phyloP scores from a whole-genome alignment of 768 basidiomycete species.

The Mycena galericulata region DNA sequence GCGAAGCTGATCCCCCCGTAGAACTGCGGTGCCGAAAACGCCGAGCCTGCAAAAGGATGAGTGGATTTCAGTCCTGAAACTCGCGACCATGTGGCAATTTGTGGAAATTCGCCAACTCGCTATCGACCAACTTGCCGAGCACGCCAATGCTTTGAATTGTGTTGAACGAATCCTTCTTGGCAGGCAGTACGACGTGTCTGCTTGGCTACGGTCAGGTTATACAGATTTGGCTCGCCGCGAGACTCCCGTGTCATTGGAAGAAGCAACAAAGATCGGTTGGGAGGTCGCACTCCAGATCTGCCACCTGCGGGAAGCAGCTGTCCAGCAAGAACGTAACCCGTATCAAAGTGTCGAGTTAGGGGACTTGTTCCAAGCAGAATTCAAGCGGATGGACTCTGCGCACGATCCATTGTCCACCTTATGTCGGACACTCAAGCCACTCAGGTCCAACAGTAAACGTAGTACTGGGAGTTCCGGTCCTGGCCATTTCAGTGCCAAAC shows the following conservation, averaged over 20 bases:
- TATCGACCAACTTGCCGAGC: slow-evolving; percentile 33
- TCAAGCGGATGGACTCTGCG: slow-evolving; percentile 14
- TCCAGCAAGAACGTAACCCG: not conserved
- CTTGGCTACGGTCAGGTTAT: slow-evolving; percentile 23
- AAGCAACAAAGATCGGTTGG: slow-evolving; percentile 19
- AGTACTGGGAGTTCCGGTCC: too few relatives aligned
- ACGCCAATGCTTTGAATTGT: not conserved
- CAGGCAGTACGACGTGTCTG: slow-evolving; percentile 17
- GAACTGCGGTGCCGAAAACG: not conserved
- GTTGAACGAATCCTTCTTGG: slow-evolving; percentile 18
- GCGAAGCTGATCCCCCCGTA: not conserved
- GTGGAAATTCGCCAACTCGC: slow-evolving; percentile 38
- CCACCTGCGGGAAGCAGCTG: slow-evolving; percentile 17
- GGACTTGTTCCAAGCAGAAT: slow-evolving; percentile 11
- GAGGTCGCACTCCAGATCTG: slow-evolving; percentile 20
- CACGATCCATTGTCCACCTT: not conserved
- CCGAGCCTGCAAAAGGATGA: not conserved
- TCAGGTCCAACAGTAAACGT: too few relatives aligned
- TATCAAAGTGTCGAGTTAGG: not conserved
- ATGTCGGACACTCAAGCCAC: not conserved
- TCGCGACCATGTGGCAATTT: slow-evolving; percentile 48
- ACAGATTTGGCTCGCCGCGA: slow-evolving; percentile 15
- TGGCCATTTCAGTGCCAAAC: too few relatives aligned
- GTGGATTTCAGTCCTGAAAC: slow-evolving; percentile 48
- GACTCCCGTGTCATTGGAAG: not conserved